A percentile compares a stretch with the other conserved stretches of the same genome.
Evolutionary conservation across 106 monocot genomes (phyloP).

Genomic region (Allium fistulosum): DNA sequence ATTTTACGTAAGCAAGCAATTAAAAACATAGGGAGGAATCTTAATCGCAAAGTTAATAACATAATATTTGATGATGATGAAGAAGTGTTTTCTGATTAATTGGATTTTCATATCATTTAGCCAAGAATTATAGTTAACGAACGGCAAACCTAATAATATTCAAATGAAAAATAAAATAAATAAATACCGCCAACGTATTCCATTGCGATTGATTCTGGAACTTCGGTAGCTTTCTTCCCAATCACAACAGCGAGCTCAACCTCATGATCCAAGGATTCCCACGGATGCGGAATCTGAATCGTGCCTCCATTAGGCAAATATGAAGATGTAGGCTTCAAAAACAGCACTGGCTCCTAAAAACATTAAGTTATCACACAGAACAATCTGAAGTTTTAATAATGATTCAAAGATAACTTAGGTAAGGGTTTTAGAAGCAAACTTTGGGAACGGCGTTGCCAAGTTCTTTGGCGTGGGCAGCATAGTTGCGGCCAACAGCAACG

Average conservation of each 20-base stretch:
- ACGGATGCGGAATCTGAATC: constrained; percentile 76
- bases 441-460: constrained; percentile 96
- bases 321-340: constrained; percentile 96
- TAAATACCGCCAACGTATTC: constrained; percentile 79
- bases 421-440: constrained; percentile 16
- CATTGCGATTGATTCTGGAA: constrained; percentile 54
- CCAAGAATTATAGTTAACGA: no score
- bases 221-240: constrained; percentile 59
- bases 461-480: constrained; percentile 92
- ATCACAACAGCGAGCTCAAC: constrained; percentile 94
- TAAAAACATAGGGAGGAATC: no score
- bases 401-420: constrained; percentile 8
- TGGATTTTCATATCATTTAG: no score
- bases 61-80: no score
- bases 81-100: no score
- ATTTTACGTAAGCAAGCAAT: no score
- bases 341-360: constrained; percentile 81
- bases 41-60: no score
- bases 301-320: constrained; percentile 73
- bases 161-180: no score
- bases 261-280: constrained; percentile 84
- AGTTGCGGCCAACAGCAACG: constrained; percentile 83
- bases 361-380: not conserved
- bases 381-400: constrained; percentile 2
- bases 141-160: no score